Percentiles rank a stretch among this genome's conserved stretches.
Conservation (phyloP, 257 asterid species). For the Scutellaria barbata region DNA sequence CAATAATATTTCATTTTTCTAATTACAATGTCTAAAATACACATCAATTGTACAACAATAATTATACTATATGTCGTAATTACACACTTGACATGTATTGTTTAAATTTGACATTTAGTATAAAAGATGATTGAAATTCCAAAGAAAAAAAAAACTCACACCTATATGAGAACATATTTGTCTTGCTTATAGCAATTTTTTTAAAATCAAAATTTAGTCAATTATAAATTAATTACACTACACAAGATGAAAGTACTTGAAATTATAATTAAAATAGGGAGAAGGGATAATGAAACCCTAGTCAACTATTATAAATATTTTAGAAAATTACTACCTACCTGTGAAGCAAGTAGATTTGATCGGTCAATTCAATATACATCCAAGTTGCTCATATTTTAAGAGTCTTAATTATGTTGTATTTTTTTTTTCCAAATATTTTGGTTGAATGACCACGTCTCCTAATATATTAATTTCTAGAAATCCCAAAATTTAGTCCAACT, state of each 20-base stretch:
- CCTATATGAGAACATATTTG: background rate
- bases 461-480: background rate
- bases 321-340: background rate
- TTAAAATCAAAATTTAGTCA: background rate
- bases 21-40: too few relatives aligned
- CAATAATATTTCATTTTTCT: too few relatives aligned
- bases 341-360: background rate
- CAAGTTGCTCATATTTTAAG: slow-evolving; percentile 21
- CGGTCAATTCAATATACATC: background rate
- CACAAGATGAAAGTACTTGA: background rate
- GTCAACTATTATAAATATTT: background rate
- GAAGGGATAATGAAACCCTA: too few relatives aligned
- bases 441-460: slow-evolving; percentile 1
- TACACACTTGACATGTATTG: too few relatives aligned
- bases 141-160: too few relatives aligned
- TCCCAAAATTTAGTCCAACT: background rate
- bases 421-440: background rate
- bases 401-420: background rate
- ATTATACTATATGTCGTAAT: too few relatives aligned
- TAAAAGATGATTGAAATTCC: too few relatives aligned
- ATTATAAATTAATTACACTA: background rate
- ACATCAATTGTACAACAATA: too few relatives aligned
- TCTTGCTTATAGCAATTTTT: background rate
- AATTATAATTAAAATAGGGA: background rate
- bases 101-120: too few relatives aligned